A percentile compares a stretch with the other conserved stretches of the same genome.
Evolutionary conservation across 768 basidiomycete genomes (phyloP).

Genomic region (Russula earlei): DNA sequence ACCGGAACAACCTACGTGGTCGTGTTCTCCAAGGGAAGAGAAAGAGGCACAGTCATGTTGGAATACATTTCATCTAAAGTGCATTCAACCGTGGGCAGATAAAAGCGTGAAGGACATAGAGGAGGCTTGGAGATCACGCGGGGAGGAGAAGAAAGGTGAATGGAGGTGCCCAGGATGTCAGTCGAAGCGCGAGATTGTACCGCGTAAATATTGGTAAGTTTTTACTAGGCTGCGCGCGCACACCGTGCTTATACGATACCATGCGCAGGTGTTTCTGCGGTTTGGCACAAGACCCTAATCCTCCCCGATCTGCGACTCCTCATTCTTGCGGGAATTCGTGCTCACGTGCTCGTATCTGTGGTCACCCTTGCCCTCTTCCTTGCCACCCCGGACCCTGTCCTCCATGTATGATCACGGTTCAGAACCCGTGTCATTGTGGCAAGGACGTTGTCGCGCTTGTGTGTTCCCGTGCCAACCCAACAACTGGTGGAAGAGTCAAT

Average conservation of each 20-base stretch:
- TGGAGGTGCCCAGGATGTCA: conserved; percentile 97
- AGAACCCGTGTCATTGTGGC: conserved; percentile 71
- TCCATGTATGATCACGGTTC: conserved; percentile 75
- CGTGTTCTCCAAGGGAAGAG: conserved; percentile 51
- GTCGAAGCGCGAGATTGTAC: conserved; percentile 56
- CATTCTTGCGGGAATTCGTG: conserved; percentile 72
- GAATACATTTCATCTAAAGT: conserved; percentile 85
- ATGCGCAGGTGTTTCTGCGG: conserved; percentile 73
- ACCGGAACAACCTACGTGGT: conserved; percentile 79
- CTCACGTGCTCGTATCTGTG: conserved; percentile 52
- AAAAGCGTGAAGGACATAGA: conserved; percentile 67
- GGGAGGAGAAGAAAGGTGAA: conserved; percentile 58
- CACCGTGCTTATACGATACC: neutral
- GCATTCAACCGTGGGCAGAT: conserved; percentile 80
- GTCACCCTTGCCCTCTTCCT: conserved; percentile 71
- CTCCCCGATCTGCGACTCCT: conserved; percentile 57
- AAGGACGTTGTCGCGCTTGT: conserved; percentile 47
- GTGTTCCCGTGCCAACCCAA: conserved; percentile 38
- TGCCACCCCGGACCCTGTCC: conserved; percentile 98
- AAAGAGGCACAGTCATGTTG: conserved; percentile 61
- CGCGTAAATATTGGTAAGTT: conserved; percentile 57
- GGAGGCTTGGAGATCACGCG: conserved; percentile 65
- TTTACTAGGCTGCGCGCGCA: neutral
- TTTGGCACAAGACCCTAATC: conserved; percentile 61
- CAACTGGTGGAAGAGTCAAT: conserved; percentile 18